A percentile compares a stretch with the other conserved stretches of the same genome.
These are phyloP conservation scores for Chalciporus chontae DNA, from an alignment of 768 basidiomycete genomes.

Conservation along the genomic window DNA sequence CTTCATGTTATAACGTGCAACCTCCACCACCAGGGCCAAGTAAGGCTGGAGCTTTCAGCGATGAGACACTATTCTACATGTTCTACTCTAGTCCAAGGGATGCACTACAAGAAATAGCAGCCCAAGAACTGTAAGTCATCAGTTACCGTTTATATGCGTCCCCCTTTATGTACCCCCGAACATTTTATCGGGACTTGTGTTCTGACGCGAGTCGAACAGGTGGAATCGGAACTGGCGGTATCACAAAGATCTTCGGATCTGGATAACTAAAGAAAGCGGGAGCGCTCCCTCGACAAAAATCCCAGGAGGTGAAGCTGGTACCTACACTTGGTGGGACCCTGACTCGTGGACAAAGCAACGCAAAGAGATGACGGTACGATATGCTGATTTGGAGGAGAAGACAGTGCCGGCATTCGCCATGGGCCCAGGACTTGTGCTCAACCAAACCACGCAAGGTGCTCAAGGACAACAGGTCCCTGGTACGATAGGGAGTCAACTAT, in stretches of 20 bases:
- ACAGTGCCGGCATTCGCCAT: conserved; percentile 56
- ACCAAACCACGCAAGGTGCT: conserved; percentile 28
- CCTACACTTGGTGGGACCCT: conserved; percentile 88
- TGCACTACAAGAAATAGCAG: conserved; percentile 90
- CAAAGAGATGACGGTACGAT: conserved; percentile 74
- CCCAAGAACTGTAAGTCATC: conserved; percentile 83
- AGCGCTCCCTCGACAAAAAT: conserved; percentile 74
- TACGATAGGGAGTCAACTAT: conserved; percentile 26
- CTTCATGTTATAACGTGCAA: conserved; percentile 89
- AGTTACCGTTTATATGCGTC: conserved; percentile 6
- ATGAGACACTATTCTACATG: conserved; percentile 97
- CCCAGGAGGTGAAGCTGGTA: conserved; percentile 78
- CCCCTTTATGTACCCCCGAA: background rate
- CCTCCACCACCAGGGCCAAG: conserved; percentile 78
- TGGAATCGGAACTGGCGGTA: conserved; percentile 95
- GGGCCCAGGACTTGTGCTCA: conserved; percentile 45
- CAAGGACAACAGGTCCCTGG: conserved; percentile 40
- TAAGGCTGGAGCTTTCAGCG: conserved; percentile 83
- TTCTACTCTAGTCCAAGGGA: conserved; percentile 95
- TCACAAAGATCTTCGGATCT: conserved; percentile 83
- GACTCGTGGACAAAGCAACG: conserved; percentile 75
- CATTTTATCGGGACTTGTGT: background rate
- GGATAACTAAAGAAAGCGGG: conserved; percentile 87
- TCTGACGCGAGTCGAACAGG: conserved; percentile 37
- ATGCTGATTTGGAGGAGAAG: conserved; percentile 74